These are phyloP conservation scores for Litchi chinensis DNA, from an alignment of 345 rosid genomes.

Conservation along the genomic window DNA sequence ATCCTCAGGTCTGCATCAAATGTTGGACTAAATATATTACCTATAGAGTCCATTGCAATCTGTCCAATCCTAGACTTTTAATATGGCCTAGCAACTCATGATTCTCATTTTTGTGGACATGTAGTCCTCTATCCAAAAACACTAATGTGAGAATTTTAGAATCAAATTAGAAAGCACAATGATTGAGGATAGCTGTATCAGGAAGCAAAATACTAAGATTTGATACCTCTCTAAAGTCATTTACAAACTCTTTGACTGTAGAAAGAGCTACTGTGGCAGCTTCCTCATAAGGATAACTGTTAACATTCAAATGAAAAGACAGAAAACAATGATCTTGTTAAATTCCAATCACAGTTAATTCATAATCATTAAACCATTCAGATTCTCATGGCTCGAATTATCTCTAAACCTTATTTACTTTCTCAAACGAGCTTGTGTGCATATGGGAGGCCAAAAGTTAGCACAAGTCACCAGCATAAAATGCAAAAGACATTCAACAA, in stretches of 20 bases:
- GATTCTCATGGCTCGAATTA: too few species aligned
- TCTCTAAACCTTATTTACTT: too few species aligned
- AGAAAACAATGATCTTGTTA: background rate
- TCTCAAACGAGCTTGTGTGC: too few species aligned
- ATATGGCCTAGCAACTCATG: background rate
- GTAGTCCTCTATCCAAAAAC: too few species aligned
- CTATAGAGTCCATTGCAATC: background rate
- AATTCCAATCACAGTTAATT: background rate
- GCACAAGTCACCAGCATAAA: background rate
- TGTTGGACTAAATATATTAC: too few species aligned
- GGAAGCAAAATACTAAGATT: background rate
- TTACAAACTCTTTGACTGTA: conserved; percentile 56
- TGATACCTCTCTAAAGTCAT: conserved; percentile 80
- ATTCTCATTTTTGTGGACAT: too few species aligned
- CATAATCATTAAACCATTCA: background rate
- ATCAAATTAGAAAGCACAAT: too few species aligned
- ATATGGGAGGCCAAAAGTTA: background rate
- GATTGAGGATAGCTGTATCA: background rate
- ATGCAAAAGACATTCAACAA: background rate
- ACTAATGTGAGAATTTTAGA: too few species aligned
- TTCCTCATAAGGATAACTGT: conserved; percentile 84
- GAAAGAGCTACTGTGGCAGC: conserved; percentile 84
- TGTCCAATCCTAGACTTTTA: too few species aligned
- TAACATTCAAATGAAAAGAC: background rate
- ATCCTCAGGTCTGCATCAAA: background rate